phyloP scores from a whole-genome alignment of 2,329 filamentous ascomycete species.

The Exophiala phaeomuriformis region DNA sequence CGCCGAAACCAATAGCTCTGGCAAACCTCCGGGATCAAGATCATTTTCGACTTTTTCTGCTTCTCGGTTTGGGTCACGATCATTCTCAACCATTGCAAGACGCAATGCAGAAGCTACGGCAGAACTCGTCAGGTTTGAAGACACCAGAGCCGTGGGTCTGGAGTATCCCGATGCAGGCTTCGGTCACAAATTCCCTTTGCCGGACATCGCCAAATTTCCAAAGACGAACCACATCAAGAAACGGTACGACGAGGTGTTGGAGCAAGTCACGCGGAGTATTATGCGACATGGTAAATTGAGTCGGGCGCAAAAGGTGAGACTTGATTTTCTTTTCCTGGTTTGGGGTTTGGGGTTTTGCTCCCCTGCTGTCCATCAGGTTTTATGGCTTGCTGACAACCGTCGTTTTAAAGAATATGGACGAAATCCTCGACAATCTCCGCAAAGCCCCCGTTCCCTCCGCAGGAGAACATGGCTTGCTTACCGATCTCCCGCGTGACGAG shows the following conservation, averaged over 20 bases:
- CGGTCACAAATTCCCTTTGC: slow-evolving; percentile 73
- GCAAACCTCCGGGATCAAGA: slow-evolving; percentile 31
- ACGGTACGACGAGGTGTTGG: slow-evolving; percentile 76
- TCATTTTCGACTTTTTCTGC: slow-evolving; percentile 48
- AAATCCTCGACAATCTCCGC: slow-evolving; percentile 74
- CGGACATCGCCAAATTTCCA: slow-evolving; percentile 53
- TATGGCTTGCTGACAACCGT: not conserved
- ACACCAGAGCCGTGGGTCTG: slow-evolving; percentile 29
- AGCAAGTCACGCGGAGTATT: slow-evolving; percentile 81
- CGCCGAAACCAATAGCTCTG: slow-evolving; percentile 26
- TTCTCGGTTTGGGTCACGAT: slow-evolving; percentile 31
- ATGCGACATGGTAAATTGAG: slow-evolving; percentile 90
- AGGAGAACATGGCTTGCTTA: slow-evolving; percentile 38
- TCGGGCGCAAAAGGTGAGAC: slow-evolving; percentile 70
- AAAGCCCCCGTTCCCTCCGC: slow-evolving; percentile 52
- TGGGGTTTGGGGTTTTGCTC: too few species aligned
- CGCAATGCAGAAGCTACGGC: slow-evolving; percentile 31
- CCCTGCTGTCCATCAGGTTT: too few species aligned
- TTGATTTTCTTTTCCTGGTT: not conserved
- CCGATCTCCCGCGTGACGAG: slow-evolving; percentile 67
- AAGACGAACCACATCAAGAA: slow-evolving; percentile 61
- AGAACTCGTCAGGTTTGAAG: slow-evolving; percentile 22
- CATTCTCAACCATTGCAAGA: slow-evolving; percentile 52
- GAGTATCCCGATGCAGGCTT: slow-evolving; percentile 30
- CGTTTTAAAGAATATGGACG: slow-evolving; percentile 65